Conservation (phyloP, 1,284 basidiomycete species). For the Apiotrichum sp. region DNA sequence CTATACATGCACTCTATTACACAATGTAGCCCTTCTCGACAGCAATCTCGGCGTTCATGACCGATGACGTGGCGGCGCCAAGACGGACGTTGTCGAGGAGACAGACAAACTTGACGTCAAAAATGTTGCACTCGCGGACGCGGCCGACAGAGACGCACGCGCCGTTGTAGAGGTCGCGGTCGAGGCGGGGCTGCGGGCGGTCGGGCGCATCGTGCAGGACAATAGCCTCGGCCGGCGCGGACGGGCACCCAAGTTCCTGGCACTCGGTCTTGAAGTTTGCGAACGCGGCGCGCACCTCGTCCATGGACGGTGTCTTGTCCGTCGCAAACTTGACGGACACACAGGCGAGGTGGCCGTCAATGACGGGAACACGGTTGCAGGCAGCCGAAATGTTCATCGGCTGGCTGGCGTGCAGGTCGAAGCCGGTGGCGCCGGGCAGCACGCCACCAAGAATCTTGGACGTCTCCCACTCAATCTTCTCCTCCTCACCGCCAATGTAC, state of each 20-base stretch:
- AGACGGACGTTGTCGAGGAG: conserved; percentile 93
- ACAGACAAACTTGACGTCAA: conserved; percentile 95
- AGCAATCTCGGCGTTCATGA: conserved; percentile 97
- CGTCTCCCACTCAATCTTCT: conserved; percentile 98
- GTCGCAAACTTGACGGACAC: conserved; percentile 79
- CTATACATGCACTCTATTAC: background rate
- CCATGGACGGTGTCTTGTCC: conserved; percentile 69
- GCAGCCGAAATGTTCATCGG: conserved; percentile 83
- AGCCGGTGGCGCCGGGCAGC: conserved; percentile 54
- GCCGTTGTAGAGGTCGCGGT: conserved; percentile 84
- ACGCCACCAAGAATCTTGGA: conserved; percentile 92
- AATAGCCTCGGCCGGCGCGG: conserved; percentile 79
- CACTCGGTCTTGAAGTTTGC: conserved; percentile 69
- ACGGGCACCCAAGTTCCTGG: conserved; percentile 73
- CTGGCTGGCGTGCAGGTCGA: conserved; percentile 75
- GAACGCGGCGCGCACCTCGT: conserved; percentile 81
- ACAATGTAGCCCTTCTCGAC: conserved; percentile 66
- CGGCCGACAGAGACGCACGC: conserved; percentile 89
- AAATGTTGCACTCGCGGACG: conserved; percentile 79
- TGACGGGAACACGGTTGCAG: conserved; percentile 87
- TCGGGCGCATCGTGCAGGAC: conserved; percentile 88
- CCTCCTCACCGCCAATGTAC: conserved; percentile 81
- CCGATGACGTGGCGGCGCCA: conserved; percentile 92
- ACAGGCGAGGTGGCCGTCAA: conserved; percentile 85
- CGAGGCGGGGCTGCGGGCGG: conserved; percentile 88